Base-by-base conservation (phyloP, 73 alveolate species). In the Urostyla sp. region DNA sequence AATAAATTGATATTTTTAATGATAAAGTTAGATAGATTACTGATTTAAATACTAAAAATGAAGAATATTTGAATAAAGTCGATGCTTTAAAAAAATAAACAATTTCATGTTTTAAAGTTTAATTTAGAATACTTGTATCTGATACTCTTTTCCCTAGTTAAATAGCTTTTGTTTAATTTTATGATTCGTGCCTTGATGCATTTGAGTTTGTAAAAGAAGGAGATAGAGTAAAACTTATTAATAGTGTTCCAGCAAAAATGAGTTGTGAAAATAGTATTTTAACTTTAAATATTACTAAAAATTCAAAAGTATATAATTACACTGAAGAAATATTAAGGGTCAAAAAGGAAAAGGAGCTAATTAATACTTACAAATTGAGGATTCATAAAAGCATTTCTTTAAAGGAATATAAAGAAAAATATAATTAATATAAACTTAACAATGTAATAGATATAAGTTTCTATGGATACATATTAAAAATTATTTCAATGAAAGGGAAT, bases 211-310 rank as follows among this genome's bases (percentile, higher is more conserved):
- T 69, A 2, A 49, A 20, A 13, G 52, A 67, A n/a, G 83, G 83
- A 30, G 83, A 69, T 49, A 69, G 83, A 26, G 44, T 69, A n/a
- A 45, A 69, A 24, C 52, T 69, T 1, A 37, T 59, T 1, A 69
- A 69, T 27, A 10, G 27, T 3, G 4, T n/a, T 6, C 83, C 83
- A 21, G 16, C 83, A 6, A 46, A 27, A 34, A 4, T 3, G 52
- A 13, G 3, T 1, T 45, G 15, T 3, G 52, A 69, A 1, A 18
- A 44, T 15, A 7, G 32, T 7, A 27, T 48, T 20, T 26, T 69
- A 6, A 69, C 20, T 69, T 36, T 69, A 3, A 69, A 69, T 49
- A 24, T 69, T 49, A 27, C 48, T 24, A 69, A 69, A 27, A 4
- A 26, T n/a, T 69, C 83, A 20, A 69, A 69, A 37, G 6, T 69